Conservation (phyloP, 164 flowering plant species). For the Euptelea pleiosperma region DNA sequence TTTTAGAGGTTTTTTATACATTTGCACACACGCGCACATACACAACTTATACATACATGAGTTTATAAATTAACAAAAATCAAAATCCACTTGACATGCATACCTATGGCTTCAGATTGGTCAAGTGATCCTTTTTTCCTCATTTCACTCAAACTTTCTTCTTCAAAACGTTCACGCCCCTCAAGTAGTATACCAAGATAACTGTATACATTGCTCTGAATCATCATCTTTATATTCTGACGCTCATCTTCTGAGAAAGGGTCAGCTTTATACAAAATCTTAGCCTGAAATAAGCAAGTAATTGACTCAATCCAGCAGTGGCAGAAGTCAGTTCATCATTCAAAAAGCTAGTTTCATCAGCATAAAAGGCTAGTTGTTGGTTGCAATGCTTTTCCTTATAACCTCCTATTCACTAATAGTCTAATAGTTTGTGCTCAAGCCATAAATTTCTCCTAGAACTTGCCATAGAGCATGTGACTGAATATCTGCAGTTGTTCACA, state of each 20-base stretch:
- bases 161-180: conserved; percentile 97
- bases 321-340: not conserved
- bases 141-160: conserved; percentile 48
- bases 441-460: not conserved
- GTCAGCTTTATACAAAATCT: conserved; percentile 63
- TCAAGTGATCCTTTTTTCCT: conserved; percentile 27
- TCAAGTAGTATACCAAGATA: conserved; percentile 94
- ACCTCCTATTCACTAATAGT: not conserved
- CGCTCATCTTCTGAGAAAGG: conserved; percentile 83
- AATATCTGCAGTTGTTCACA: not conserved
- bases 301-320: not conserved
- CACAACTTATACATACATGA: not conserved
- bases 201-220: conserved; percentile 80
- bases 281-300: conserved; percentile 55
- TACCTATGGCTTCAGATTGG: conserved; percentile 33
- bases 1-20: no score
- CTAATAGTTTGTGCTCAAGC: not conserved
- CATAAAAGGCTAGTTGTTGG: not conserved
- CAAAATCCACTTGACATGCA: not conserved
- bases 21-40: no score
- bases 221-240: conserved; percentile 64
- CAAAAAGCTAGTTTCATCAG: not conserved
- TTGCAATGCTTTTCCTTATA: not conserved
- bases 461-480: not conserved
- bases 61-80: not conserved